These are phyloP conservation scores for Evernia prunastri DNA, from an alignment of 495 filamentous ascomycete species.

Conservation along the genomic window DNA sequence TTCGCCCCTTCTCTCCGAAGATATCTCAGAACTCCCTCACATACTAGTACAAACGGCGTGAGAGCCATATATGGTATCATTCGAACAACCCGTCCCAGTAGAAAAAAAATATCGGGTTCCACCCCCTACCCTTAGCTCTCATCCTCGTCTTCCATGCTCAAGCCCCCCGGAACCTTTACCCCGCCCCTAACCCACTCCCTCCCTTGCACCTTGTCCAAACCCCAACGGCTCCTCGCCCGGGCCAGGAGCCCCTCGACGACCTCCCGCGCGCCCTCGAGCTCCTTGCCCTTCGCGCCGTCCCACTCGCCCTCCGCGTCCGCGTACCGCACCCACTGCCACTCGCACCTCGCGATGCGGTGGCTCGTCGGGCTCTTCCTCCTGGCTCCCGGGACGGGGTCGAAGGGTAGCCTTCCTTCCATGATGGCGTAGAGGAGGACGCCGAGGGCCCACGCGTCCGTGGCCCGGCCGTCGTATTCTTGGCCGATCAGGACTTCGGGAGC, in stretches of 20 bases:
- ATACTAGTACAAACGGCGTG: background rate
- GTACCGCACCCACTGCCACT: constrained; percentile 89
- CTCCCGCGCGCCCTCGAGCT: constrained; percentile 64
- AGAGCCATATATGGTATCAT: constrained; percentile 1
- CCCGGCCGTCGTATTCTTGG: constrained; percentile 88
- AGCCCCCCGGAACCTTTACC: constrained; percentile 62
- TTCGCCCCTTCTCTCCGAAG: background rate
- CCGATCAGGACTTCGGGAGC: constrained; percentile 94
- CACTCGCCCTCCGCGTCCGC: constrained; percentile 69
- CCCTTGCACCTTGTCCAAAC: constrained; percentile 60
- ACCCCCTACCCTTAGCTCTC: constrained; percentile 17
- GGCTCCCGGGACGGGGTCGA: constrained; percentile 74
- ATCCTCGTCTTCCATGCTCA: constrained; percentile 63
- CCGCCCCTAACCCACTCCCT: constrained; percentile 71
- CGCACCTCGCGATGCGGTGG: constrained; percentile 88
- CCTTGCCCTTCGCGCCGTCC: constrained; percentile 51
- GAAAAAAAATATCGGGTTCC: background rate
- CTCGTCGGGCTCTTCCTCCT: constrained; percentile 65
- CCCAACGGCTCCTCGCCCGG: constrained; percentile 67
- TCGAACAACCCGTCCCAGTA: background rate
- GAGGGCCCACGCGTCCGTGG: constrained; percentile 89
- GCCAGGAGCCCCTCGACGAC: constrained; percentile 79
- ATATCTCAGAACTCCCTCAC: background rate
- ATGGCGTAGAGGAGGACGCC: constrained; percentile 91
- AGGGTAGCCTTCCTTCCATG: constrained; percentile 85